Evolutionary conservation across 257 asterid genomes (phyloP).

Genomic region (Cordia subcordata): DNA sequence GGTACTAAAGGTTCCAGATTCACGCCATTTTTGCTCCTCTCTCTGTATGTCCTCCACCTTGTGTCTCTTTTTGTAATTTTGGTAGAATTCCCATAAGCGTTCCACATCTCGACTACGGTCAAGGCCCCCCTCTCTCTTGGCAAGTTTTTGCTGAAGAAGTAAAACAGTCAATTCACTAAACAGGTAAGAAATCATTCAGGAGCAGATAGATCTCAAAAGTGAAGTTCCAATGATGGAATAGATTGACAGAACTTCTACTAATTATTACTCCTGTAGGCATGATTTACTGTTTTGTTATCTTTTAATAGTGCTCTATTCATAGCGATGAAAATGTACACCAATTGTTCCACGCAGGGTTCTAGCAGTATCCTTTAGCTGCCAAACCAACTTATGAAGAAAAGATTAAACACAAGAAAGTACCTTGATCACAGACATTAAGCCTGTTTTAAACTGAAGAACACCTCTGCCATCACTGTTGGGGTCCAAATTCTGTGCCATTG

Average conservation of each 20-base stretch:
- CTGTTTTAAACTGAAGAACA: conserved; percentile 97
- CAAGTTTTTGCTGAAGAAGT: conserved; percentile 83
- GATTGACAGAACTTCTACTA: no score
- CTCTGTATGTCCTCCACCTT: conserved; percentile 81
- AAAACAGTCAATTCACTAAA: neutral
- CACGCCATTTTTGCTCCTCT: conserved; percentile 89
- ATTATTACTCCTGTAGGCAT: no score
- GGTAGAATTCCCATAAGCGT: conserved; percentile 84
- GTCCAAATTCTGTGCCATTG: conserved; percentile 92
- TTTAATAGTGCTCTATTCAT: no score
- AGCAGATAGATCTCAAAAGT: neutral
- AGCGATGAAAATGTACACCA: neutral
- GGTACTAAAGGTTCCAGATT: conserved; percentile 70
- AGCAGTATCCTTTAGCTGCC: neutral
- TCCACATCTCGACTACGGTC: conserved; percentile 88
- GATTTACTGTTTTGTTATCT: no score
- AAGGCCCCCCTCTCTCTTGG: conserved; percentile 79
- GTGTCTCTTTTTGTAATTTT: conserved; percentile 75
- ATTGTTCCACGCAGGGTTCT: neutral
- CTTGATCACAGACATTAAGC: conserved; percentile 96
- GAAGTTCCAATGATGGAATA: no score
- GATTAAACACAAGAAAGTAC: conserved; percentile 33
- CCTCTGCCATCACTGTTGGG: conserved; percentile 97
- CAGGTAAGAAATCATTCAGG: neutral
- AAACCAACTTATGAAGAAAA: conserved; percentile 12